Base-by-base conservation (phyloP, 371 early-diverging fungal genomes). In the Syncephalastrum monosporum region DNA sequence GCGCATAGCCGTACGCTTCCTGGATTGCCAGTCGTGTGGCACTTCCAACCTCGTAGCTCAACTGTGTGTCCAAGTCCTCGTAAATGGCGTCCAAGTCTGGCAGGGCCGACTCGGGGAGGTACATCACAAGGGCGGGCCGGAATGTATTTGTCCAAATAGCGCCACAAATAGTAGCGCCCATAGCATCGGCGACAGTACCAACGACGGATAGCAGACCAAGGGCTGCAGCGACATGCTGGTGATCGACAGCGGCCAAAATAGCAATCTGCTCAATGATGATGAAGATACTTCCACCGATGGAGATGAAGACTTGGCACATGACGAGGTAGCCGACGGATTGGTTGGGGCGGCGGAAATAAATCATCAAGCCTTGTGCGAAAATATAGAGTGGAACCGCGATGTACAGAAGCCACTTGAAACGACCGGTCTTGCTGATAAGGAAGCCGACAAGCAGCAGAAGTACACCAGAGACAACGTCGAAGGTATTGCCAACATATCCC, bases 281-380 rank as follows among this genome's bases (percentile, higher is more conserved):
- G 21, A 61, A 61, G 52, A 61, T 61, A 46, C 51, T 50, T 25
- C 61, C 61, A 52, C 61, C 61, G 24, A 61, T 61, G 21, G 61
- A 61, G 33, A 57, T 61, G 15, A 60, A 60, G 13, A 60, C 42
- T 55, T 60, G 60, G 21, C 60, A 60, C 60, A 60, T 60, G 44
- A 60, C 60, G 49, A 60, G 60, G 8, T 60, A 60, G 12, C 60
- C 60, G 25, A 60, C 60, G 16, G 55, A 48, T 42, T 60, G 60
- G n/a, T 60, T 60, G 41, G 60, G 60, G n/a, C 60, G 60, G 16
- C 60, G 60, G 55, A 60, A 60, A 21, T 60, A 60, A 19, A 60
- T 60, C 60, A 60, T 60, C 17, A 60, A 60, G 17, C 60, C 60
- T 48, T 60, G 60, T 23, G 60, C 55, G n/a, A 60, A 60, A 29